Base-by-base conservation (phyloP, 306 rosid species). In the Dryas octopetala region DNA sequence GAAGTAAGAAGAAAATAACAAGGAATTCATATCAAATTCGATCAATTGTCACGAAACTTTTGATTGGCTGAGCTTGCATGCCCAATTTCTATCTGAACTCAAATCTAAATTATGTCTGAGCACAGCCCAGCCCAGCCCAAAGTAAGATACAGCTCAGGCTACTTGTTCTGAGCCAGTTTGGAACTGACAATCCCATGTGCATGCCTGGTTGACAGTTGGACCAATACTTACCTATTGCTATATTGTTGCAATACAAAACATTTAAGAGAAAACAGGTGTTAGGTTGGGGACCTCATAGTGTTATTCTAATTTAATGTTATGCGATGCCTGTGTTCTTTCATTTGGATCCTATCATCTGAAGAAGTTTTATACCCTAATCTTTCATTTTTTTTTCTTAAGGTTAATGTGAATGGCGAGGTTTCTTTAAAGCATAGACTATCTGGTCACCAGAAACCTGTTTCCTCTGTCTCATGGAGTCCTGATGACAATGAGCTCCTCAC, bases 401-500 rank as follows among this genome's bases (percentile, higher is more conserved):
- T 96, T 71, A 92, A 84, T 79, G 76, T 70, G 38, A 79, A 82
- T 86, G 85, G 88, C 44, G 81, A 71, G 70, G 64, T 89, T 75
- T 80, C 86, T 70, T 44, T 90, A 38, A 96, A 86, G 91, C 98
- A 92, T 82, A 92, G 79, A 81, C 79, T 96, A 78, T 74, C 81
- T 66, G 99, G 97, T 78, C 99, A 96, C 82, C 96, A 77, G 83
- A 90, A 78, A 82, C 82, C 99, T 32, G 86, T 96, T 67, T 89
- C 87, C 68, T 83, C 91, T 63, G 91, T 90, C 81, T 85, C 99
- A 46, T 96, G 98, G 99, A 92, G 99, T 81, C 97, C 96, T 70
- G 86, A 90, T 76, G 96, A 90, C 75, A 74, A 79, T 79, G 92
- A 92, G 84, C 88, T 96, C 68, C 97, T 96, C 48, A 92, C 98